Evolutionary conservation across 2,329 filamentous ascomycete species (phyloP), one percentile per base, ranked within the genome.

Genomic region (Arthrobotrys musiformis): DNA sequence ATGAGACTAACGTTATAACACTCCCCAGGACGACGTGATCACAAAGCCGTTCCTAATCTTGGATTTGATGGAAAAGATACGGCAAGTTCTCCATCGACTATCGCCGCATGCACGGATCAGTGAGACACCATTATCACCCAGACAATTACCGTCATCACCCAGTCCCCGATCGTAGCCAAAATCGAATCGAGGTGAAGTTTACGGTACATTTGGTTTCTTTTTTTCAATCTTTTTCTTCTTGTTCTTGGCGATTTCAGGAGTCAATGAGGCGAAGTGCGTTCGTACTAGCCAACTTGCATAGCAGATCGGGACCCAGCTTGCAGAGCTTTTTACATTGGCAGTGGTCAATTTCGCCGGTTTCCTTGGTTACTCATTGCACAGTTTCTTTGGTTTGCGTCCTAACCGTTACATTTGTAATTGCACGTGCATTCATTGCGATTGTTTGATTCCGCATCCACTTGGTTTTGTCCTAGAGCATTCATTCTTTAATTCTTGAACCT

Each of bases 1-100:
- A 7, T 24, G 33, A 40, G 8, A 54, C 33, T 58, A 40, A 69
- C 26, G 2, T 52, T 50, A 44, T 40, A n/a, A n/a, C n/a, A n/a
- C n/a, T n/a, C n/a, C 15, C 28, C 42, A 78, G 74, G 90, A 93
- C 82, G 90, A 91, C 83, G 89, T 93, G 48, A 91, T 94, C 37
- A 90, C 90, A 0, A 94, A 94, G 82, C 92, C 92, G 2, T 94
- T 94, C 82, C 88, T 89, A n/a, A 90, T 92, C 9, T 54, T 76
- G 2, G 72, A 76, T 22, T 46, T 76, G 15, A 76, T 76, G 72
- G 72, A 70, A n/a, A 76, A 76, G 42, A 76, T 76, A 37, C 35
- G 35, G 11, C 64, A 66, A 46, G 72, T 76, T 19, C 64, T 76
- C 28, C 37, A 61, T 15, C 46, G 64, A 26, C 46, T 70, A 2